Base-by-base conservation (phyloP, 75 land plant species). In the Sequoia sempervirens region DNA sequence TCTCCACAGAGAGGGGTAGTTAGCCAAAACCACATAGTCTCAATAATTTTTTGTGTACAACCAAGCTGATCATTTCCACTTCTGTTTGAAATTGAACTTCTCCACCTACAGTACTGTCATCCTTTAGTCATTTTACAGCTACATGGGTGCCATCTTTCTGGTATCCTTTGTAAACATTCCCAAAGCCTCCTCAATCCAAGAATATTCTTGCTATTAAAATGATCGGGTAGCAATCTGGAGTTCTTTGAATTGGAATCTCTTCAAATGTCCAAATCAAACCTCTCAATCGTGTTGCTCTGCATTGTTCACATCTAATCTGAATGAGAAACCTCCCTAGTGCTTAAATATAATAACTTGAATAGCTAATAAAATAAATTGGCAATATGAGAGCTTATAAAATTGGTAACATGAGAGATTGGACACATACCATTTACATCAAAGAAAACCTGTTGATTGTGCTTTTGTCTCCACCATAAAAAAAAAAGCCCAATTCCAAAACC, bases 251-350 rank as follows among this genome's bases (percentile, higher is more conserved):
- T 86, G 88, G 85, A 93, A 95, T 86, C 85, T 90, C 83, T 85
- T 95, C 86, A 93, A 82, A 79, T 95, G 92, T 64, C 97, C 97
- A 2, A 95, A 85, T 58, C 83, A 85, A 80, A 92, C 83, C 75
- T 93, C 91, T 61, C 91, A 86, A 45, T 91, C 88, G 10, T 88
- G 90, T 34, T 88, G 87, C 64, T 88, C 95, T 93, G 90, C 50
- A 72, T 38, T 38, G 38, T 38, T 75, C 45, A 75, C 43, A 38
- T 75, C 6, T 75, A 75, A 75, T 17, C 43, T 4, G 7, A 34
- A 38, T 75, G 17, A 75, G 78, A 75, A 37, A 75, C 18, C 78
- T 40, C 36, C 36, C 20, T 40, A 1, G 23, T 13, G 15, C 18
- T 4, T 18, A 75, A 15, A 75, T 18, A 40, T 37, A 13, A 20